These are phyloP conservation scores for Ramichloridium luteum DNA, from an alignment of 2,329 filamentous ascomycete species.

Conservation along the genomic window DNA sequence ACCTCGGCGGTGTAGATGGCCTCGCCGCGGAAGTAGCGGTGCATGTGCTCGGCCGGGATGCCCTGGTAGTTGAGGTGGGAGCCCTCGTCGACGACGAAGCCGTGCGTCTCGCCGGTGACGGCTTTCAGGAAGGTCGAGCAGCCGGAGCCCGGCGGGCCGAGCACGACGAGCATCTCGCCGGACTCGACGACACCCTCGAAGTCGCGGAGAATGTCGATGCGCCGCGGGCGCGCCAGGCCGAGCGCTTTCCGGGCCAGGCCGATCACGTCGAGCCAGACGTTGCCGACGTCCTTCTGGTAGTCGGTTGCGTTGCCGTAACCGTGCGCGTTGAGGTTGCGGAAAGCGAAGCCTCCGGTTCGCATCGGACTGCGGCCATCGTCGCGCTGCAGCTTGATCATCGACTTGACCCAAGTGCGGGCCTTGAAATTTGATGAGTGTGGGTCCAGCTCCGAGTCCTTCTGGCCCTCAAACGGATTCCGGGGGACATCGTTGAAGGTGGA, in stretches of 20 bases:
- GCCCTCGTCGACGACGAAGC: constrained; percentile 57
- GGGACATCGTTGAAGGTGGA: constrained; percentile 27
- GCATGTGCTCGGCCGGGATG: constrained; percentile 61
- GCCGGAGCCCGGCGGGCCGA: constrained; percentile 55
- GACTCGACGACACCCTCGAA: constrained; percentile 57
- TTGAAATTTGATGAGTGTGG: constrained; percentile 36
- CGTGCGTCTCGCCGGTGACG: constrained; percentile 70
- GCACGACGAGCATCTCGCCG: constrained; percentile 64
- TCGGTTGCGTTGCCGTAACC: constrained; percentile 38
- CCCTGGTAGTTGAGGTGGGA: constrained; percentile 77
- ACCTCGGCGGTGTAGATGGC: constrained; percentile 79
- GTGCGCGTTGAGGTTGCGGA: constrained; percentile 36
- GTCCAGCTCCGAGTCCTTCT: constrained; percentile 33
- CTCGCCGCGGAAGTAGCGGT: constrained; percentile 65
- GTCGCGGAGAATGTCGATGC: constrained; percentile 50
- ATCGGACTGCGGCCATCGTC: constrained; percentile 30
- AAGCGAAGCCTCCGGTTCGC: constrained; percentile 36
- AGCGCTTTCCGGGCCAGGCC: constrained; percentile 27
- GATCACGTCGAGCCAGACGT: constrained; percentile 32
- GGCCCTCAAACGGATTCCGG: constrained; percentile 29
- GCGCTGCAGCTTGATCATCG: constrained; percentile 35
- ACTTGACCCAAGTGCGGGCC: constrained; percentile 37
- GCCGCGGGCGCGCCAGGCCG: constrained; percentile 19
- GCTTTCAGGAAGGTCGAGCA: constrained; percentile 81
- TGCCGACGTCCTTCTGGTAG: constrained; percentile 40